Base-by-base conservation (phyloP, 805 yeast species). In the Candida palmyrensis region DNA sequence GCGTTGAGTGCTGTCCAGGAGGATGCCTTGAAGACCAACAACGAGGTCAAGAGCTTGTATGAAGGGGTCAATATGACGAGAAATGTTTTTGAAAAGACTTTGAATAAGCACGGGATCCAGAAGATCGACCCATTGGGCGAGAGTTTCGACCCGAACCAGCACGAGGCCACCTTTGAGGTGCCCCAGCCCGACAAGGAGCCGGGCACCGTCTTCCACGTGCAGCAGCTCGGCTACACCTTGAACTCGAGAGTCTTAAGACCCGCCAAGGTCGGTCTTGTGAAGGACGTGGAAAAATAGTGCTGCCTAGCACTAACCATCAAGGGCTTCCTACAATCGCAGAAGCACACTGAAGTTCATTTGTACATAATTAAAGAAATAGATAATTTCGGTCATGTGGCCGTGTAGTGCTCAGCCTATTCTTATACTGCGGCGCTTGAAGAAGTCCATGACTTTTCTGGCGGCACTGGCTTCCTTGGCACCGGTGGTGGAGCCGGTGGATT, bases 191-290 rank as follows among this genome's bases (percentile, higher is more conserved):
- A 77, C 47, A 85, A 86, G 61, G 90, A 84, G 61, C 85, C 96
- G 12, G 96, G 96, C 39, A 82, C 96, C 18, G 86, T 88, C 38
- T 83, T 89, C 77, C 85, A 77, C 51, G 96, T 89, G 39, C 96
- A 88, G 66, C 96, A 84, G 64, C 73, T 81, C 16, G 97, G 97
- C 27, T 88, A 80, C 66, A 78, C 81, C 39, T 71, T 87, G 51
- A 87, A 87, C 65, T 77, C 82, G 48, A 76, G 97, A 57, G 95
- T 88, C 21, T 72, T 88, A 55, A 77, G 97, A 65, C 95, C 97
- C 20, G 96, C 97, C 38, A 88, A 88, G 71, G 97, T 88, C 45
- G 97, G 97, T 48, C 76, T 88, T 51, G 96, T 88, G 45, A 85
- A 82, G 66, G 75, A 60, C 39, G 49, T 43, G 18, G 47, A 48